Evolutionary conservation across 495 filamentous ascomycete species (phyloP).

Genomic region (Chaetomidium leptoderma): DNA sequence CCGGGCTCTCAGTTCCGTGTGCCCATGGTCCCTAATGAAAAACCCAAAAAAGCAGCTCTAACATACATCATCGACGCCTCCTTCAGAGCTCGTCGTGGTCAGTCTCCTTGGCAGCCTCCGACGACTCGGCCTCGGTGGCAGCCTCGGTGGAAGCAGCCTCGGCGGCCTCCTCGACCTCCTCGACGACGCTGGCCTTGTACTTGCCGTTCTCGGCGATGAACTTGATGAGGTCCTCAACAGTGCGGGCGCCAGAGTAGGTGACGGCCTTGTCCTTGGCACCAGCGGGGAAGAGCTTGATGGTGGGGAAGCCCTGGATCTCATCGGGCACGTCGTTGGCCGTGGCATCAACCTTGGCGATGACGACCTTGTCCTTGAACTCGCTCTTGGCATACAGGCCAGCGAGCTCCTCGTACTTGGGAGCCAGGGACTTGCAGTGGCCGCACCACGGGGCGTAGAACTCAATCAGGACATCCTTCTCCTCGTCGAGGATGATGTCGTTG

Average conservation of each 20-base stretch:
- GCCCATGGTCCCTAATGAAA: slow-evolving; percentile 23
- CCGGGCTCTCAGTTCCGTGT: slow-evolving; percentile 14
- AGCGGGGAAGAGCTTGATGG: slow-evolving; percentile 96
- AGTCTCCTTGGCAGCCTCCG: slow-evolving; percentile 39
- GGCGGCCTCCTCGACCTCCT: slow-evolving; percentile 52
- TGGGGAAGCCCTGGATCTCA: slow-evolving; percentile 96
- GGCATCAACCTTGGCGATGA: slow-evolving; percentile 96
- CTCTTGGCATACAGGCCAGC: slow-evolving; percentile 70
- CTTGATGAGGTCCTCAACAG: slow-evolving; percentile 85
- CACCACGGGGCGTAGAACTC: slow-evolving; percentile 99
- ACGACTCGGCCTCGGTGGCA: slow-evolving; percentile 36
- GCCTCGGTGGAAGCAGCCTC: slow-evolving; percentile 30
- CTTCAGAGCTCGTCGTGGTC: slow-evolving; percentile 65
- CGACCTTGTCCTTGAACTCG: slow-evolving; percentile 74
- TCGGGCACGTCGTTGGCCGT: slow-evolving; percentile 96
- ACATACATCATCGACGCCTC: slow-evolving; percentile 24
- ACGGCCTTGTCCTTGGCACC: slow-evolving; percentile 80
- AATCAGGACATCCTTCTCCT: slow-evolving; percentile 92
- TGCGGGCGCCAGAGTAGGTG: slow-evolving; percentile 83
- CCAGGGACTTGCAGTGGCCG: slow-evolving; percentile 95
- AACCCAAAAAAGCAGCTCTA: slow-evolving; percentile 26
- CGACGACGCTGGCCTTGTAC: slow-evolving; percentile 62
- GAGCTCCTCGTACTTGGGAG: slow-evolving; percentile 89
- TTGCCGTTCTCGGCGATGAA: slow-evolving; percentile 96
- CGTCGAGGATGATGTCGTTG: slow-evolving; percentile 85